Evolutionary conservation across 352 stramenopile genomes (phyloP).

Genomic region (Blastocystis sp.): DNA sequence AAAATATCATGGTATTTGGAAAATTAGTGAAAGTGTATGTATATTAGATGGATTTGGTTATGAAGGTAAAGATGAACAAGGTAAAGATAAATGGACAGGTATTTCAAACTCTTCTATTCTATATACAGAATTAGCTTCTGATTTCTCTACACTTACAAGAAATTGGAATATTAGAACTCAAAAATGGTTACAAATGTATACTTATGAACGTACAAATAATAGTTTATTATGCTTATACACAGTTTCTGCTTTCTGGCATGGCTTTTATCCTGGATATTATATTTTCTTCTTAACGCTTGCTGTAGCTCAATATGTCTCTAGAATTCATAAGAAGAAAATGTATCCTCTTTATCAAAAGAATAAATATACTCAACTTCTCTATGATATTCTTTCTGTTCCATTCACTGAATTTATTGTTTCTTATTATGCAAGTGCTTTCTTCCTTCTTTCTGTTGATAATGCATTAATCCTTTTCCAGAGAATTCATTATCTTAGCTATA

Average conservation of each 20-base stretch:
- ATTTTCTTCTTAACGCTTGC: too few species aligned
- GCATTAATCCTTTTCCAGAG: too few species aligned
- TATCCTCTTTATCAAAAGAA: too few species aligned
- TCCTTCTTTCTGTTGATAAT: too few species aligned
- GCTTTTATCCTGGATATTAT: conserved; percentile 95
- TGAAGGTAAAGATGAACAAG: conserved; percentile 70
- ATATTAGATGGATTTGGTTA: conserved; percentile 52
- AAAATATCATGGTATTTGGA: conserved; percentile 24
- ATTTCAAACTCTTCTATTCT: conserved; percentile 85
- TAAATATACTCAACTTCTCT: too few species aligned
- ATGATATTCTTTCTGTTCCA: too few species aligned
- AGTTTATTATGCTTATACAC: conserved; percentile 74
- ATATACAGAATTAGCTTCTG: conserved; percentile 71
- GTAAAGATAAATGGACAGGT: conserved; percentile 63
- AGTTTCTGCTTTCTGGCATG: conserved; percentile 83
- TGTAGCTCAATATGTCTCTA: too few species aligned
- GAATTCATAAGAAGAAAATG: too few species aligned
- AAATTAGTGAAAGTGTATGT: conserved; percentile 28
- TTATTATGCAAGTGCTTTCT: too few species aligned
- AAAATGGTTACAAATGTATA: conserved; percentile 79
- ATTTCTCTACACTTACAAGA: conserved; percentile 61
- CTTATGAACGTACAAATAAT: conserved; percentile 78
- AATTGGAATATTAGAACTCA: conserved; percentile 87
- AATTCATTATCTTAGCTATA: too few species aligned
- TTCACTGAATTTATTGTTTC: too few species aligned